Evolutionary conservation across 2,329 filamentous ascomycete species (phyloP), one percentile per base, ranked within the genome.

Genomic region (Trichoderma endophyticum): DNA sequence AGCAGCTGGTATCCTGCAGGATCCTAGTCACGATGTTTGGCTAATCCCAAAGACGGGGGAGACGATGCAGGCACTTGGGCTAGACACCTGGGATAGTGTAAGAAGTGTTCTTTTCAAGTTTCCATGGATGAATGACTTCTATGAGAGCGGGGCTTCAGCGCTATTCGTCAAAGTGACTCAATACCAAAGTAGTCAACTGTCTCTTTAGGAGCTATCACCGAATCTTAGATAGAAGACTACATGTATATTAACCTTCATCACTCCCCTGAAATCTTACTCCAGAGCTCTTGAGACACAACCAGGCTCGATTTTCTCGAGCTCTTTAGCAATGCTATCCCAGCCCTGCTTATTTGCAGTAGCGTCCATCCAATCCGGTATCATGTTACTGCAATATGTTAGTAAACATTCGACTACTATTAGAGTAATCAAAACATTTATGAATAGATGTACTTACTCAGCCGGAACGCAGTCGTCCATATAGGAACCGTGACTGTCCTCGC

Each of bases 401-500:
- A 64, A 4, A 30, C n/a, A 30, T 12, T 30, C 24, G 12, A 32
- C 12, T 3, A 32, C 9, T 24, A n/a, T 43, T 4, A 43, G 39
- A 43, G n/a, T 21, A 15, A 48, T 5, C 1, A 9, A 12, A 30
- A 32, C 5, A 21, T 12, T 21, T 6, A 21, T 21, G 43, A 51
- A 51, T 14, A 15, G 14, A 36, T 36, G 14, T 36, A 76, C 78
- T 76, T 65, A 78, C 76, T 80, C 78, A 43, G 66, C n/a, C 5
- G 61, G 61, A 8, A 64, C 18, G 1, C 61, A 64, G 18, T 75
- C 75, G 6, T 73, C 73, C 9, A 79, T 48, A 32, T 76, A 73
- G 11, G 73, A 66, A 1, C 79, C 79, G 24, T 80, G 78, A 62
- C 77, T 78, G 48, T 79, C 76, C 34, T 72, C 54, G 4, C 77